Base-by-base conservation (phyloP, 805 yeast genomes). In the Torulaspora microellipsoides region DNA sequence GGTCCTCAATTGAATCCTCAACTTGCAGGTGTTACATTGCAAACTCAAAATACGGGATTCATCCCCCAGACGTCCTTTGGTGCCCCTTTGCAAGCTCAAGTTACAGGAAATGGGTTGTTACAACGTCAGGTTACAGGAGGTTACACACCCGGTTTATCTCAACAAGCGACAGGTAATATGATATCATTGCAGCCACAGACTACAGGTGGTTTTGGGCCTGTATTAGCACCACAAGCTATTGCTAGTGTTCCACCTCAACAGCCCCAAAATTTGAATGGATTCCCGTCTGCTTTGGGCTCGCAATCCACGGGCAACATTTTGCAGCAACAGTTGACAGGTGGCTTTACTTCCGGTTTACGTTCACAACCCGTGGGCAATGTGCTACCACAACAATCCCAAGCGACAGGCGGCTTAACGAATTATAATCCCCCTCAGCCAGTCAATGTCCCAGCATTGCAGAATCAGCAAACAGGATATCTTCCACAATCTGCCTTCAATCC, bases 401-500 rank as follows among this genome's bases (percentile, higher is more conserved):
- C 45, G 3, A 54, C 58, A 3, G 72, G 74, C 1, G 41, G 36
- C 20, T 58, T 38, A n/a, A 20, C 48, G 17, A 10, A 37, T 10
- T 23, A 33, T 10, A 11, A 31, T 44, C 55, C 57, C 14, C 53
- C 70, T 8, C 78, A 72, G 51, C 58, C 69, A 43, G 71, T 77
- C 7, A 73, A 74, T 23, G 13, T 43, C n/a, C 27, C 43, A 6
- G 39, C 47, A 15, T 38, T 41, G 32, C 51, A 47, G 30, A 34
- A 28, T 23, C 91, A 83, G 60, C 77, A 77, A 48, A 84, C 93
- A 3, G 87, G 90, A 6, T 69, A 77, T n/a, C 70, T 78, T 31
- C 72, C 80, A 37, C 77, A 83, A 40, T 54, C 64, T 32, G 60
- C 56, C 31, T 54, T 62, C 45, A 54, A 58, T 46, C 56, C 62